Evolutionary conservation across 2,329 filamentous ascomycete genomes (phyloP).

Genomic region (Aschersonia sp.): DNA sequence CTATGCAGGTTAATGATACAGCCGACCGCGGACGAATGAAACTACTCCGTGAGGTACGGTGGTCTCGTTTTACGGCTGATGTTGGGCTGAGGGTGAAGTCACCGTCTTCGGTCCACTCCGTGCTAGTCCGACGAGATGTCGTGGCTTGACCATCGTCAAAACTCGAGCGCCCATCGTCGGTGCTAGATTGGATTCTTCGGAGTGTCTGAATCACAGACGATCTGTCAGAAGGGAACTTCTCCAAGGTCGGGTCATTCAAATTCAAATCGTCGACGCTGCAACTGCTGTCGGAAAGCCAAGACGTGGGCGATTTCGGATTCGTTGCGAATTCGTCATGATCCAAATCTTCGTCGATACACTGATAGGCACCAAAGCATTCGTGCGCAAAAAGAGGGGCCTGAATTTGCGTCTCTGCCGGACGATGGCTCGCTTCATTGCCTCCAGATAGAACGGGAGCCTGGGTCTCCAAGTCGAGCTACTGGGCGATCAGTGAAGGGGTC

Average conservation of each 20-base stretch:
- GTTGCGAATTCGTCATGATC: slow-evolving; percentile 12
- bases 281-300: slow-evolving; percentile 7
- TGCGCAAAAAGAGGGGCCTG: slow-evolving; percentile 29
- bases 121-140: slow-evolving; percentile 17
- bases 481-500: slow-evolving; percentile 6
- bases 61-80: slow-evolving; percentile 16
- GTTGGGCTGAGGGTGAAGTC: slow-evolving; percentile 18
- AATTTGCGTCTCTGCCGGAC: not conserved
- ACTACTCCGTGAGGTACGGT: slow-evolving; percentile 17
- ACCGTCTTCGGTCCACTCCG: slow-evolving; percentile 23
- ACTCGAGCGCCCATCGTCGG: slow-evolving; percentile 22
- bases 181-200: slow-evolving; percentile 28
- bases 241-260: slow-evolving; percentile 31
- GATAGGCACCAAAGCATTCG: slow-evolving; percentile 28
- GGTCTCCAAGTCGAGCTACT: slow-evolving; percentile 6
- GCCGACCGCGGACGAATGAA: slow-evolving; percentile 20
- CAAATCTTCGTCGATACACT: slow-evolving; percentile 16
- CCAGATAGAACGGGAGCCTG: not conserved
- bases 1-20: slow-evolving; percentile 30
- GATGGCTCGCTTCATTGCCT: not conserved
- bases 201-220: slow-evolving; percentile 29
- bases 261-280: slow-evolving; percentile 14
- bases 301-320: slow-evolving; percentile 7
- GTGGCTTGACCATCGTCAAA: slow-evolving; percentile 20
- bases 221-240: slow-evolving; percentile 30